These are phyloP conservation scores for Aschersonia sp. DNA, from an alignment of 2,329 filamentous ascomycete genomes.

Conservation along the genomic window DNA sequence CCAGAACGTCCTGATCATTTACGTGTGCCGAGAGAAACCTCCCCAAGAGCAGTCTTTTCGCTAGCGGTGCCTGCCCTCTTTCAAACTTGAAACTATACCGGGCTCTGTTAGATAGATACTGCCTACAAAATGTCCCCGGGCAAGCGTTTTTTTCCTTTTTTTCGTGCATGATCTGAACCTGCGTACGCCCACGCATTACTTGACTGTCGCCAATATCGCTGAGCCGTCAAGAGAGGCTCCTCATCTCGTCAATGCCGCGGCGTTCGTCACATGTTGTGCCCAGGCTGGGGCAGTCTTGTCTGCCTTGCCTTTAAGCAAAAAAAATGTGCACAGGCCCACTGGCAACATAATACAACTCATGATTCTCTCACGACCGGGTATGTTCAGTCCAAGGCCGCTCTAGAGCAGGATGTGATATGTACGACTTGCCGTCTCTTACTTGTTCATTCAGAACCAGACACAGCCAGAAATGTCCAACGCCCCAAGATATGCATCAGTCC, in stretches of 20 bases:
- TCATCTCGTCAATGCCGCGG: not conserved
- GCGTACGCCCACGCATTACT: not conserved
- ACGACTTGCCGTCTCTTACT: not conserved
- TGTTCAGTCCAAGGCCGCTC: too few species aligned
- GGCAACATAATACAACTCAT: too few species aligned
- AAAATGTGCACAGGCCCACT: too few species aligned
- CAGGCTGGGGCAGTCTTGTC: too few species aligned
- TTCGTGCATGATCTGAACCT: not conserved
- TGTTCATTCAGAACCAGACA: not conserved
- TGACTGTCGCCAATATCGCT: too few species aligned
- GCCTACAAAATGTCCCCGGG: conserved; percentile 45
- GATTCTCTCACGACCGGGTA: too few species aligned
- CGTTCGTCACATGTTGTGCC: too few species aligned
- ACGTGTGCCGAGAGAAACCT: conserved; percentile 67
- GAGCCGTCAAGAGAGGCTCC: not conserved
- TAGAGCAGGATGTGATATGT: not conserved
- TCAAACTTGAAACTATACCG: conserved; percentile 32
- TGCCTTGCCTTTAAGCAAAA: too few species aligned
- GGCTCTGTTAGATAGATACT: conserved; percentile 95
- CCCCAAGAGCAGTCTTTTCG: conserved; percentile 67
- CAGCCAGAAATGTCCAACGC: not conserved
- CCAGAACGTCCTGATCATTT: conserved; percentile 84
- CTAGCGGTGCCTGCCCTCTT: conserved; percentile 78
- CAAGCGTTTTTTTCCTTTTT: not conserved
- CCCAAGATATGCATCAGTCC: conserved; percentile 2